A percentile compares a stretch with the other conserved stretches of the same genome.
Conservation (phyloP, 1,284 basidiomycete species). For the Takashimella tepidaria region DNA sequence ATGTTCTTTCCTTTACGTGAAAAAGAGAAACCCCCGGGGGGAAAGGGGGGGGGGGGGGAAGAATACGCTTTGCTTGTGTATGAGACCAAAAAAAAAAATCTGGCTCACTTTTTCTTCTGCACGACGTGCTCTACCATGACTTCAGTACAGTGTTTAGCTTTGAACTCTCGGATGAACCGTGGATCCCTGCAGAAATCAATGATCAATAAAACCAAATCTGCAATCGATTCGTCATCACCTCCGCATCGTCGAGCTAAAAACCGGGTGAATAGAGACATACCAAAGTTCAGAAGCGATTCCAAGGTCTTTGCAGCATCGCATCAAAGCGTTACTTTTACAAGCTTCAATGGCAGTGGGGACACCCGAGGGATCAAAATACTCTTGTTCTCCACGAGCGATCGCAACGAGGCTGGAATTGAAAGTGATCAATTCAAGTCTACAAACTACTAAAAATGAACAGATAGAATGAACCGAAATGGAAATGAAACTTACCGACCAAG, state of each 20-base stretch:
- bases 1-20: too few relatives aligned
- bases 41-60: too few relatives aligned
- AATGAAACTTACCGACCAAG: conserved; percentile 66
- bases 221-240: neutral
- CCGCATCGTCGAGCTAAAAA: neutral
- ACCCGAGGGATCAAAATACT: conserved; percentile 88
- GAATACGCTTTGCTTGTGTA: too few relatives aligned
- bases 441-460: neutral
- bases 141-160: conserved; percentile 74
- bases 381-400: conserved; percentile 91
- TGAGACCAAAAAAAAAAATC: too few relatives aligned
- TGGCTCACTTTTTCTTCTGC: conserved; percentile 80
- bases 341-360: conserved; percentile 92
- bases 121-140: conserved; percentile 75
- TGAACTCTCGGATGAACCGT: conserved; percentile 90
- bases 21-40: too few relatives aligned
- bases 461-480: neutral
- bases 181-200: conserved; percentile 90
- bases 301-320: conserved; percentile 97
- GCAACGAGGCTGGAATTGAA: conserved; percentile 64
- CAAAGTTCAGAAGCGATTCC: conserved; percentile 95
- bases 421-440: neutral
- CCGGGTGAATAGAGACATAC: conserved; percentile 51
- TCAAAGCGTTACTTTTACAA: conserved; percentile 93
- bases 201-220: too few relatives aligned